Conservation (phyloP, 2,329 filamentous ascomycete genomes). For the Colletotrichum orchidophilum region DNA sequence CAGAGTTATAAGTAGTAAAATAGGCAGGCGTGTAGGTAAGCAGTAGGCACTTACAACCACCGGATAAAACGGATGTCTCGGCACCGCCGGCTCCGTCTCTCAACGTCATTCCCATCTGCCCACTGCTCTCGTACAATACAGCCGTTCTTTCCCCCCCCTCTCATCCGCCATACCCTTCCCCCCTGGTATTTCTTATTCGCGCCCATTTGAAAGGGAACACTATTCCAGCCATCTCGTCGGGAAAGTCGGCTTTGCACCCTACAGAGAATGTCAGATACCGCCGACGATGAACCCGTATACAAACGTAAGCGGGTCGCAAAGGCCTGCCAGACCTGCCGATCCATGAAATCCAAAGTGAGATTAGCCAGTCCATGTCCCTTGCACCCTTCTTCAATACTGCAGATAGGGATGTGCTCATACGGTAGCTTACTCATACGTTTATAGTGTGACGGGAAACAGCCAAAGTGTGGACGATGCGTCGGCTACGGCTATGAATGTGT, state of each 20-base stretch:
- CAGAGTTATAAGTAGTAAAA: neutral
- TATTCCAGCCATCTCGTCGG: neutral
- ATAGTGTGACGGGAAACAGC: conserved; percentile 36
- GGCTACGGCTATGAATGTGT: conserved; percentile 38
- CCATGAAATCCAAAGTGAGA: conserved; percentile 40
- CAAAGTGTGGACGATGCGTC: conserved; percentile 37
- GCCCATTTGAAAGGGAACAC: neutral
- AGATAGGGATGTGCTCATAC: neutral
- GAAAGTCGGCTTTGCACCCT: neutral
- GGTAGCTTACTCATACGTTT: neutral
- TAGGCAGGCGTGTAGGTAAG: no score
- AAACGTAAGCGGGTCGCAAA: conserved; percentile 37
- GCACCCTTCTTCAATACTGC: neutral
- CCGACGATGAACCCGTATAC: neutral
- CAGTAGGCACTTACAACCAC: neutral
- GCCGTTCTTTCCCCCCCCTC: neutral
- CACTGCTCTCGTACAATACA: neutral
- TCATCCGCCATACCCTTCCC: neutral
- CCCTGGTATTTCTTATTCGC: neutral
- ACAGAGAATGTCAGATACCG: neutral
- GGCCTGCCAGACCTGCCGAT: conserved; percentile 39
- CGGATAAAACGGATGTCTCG: neutral
- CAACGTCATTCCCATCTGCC: neutral
- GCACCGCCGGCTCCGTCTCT: neutral
- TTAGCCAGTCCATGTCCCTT: neutral